Conservation (phyloP, 108 stramenopile species). For the Pseudonitzschia pungens region DNA sequence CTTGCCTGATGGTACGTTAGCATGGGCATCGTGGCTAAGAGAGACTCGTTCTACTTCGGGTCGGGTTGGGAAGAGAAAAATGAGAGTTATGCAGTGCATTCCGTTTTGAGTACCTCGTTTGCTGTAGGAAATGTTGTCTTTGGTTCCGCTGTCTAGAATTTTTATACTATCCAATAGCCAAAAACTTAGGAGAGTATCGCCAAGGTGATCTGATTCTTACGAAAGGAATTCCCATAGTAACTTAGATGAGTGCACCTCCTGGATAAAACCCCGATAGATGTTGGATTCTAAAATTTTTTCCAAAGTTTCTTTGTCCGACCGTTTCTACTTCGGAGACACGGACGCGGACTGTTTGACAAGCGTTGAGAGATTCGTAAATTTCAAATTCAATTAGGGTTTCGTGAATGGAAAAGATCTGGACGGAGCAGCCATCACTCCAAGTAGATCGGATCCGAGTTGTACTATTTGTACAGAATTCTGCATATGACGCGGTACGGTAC, state of each 20-base stretch:
- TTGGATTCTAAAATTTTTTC: background rate
- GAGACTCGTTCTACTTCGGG: too few relatives aligned
- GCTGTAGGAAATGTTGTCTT: too few relatives aligned
- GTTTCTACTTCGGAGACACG: background rate
- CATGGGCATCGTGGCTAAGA: background rate
- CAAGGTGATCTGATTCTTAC: background rate
- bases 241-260: background rate
- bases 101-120: too few relatives aligned
- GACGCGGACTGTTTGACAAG: background rate
- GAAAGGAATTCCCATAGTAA: background rate
- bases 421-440: slow-evolving; percentile 1
- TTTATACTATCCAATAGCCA: too few relatives aligned
- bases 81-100: too few relatives aligned
- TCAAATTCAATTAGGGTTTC: background rate
- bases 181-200: background rate
- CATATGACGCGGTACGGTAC: too few relatives aligned
- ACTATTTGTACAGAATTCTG: too few relatives aligned
- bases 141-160: too few relatives aligned
- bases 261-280: background rate
- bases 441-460: background rate
- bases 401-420: background rate
- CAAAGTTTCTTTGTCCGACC: background rate
- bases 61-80: too few relatives aligned
- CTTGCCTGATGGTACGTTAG: background rate
- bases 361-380: background rate